Conservation (phyloP, 768 basidiomycete species). For the Agrocybe pediades region DNA sequence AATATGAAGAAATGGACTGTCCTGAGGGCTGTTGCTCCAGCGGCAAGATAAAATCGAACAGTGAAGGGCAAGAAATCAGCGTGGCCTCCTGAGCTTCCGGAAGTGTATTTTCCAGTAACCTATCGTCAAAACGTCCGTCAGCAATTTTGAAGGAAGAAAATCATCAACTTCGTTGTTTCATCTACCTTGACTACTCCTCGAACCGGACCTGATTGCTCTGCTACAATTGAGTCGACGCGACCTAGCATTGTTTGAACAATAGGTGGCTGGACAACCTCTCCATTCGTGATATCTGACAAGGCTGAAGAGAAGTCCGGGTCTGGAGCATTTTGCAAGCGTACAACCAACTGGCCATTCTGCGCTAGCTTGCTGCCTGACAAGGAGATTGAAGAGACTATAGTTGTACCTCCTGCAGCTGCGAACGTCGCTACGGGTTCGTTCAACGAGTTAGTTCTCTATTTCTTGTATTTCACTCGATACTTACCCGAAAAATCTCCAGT, state of each 20-base stretch:
- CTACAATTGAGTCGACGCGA: conserved; percentile 27
- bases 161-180: too few species aligned
- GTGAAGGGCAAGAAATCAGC: conserved; percentile 37
- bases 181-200: conserved; percentile 39
- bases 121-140: conserved; percentile 8
- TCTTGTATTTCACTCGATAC: not conserved
- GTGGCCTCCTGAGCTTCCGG: conserved; percentile 25
- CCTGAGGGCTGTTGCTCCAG: conserved; percentile 32
- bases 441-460: not conserved
- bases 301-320: conserved; percentile 27
- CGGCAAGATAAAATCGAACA: conserved; percentile 35
- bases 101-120: conserved; percentile 36
- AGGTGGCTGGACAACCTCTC: conserved; percentile 13
- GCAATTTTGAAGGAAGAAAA: too few species aligned
- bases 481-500: conserved; percentile 36
- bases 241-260: conserved; percentile 18
- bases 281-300: conserved; percentile 7
- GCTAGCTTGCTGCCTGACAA: conserved; percentile 29
- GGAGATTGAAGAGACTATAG: conserved; percentile 30
- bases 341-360: conserved; percentile 29
- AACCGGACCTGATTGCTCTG: conserved; percentile 38
- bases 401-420: conserved; percentile 29
- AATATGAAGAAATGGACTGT: conserved; percentile 40
- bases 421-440: conserved; percentile 24
- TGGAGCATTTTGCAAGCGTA: conserved; percentile 33